Evolutionary conservation across 768 basidiomycete species (phyloP).

Genomic region (Suillus paluster): DNA sequence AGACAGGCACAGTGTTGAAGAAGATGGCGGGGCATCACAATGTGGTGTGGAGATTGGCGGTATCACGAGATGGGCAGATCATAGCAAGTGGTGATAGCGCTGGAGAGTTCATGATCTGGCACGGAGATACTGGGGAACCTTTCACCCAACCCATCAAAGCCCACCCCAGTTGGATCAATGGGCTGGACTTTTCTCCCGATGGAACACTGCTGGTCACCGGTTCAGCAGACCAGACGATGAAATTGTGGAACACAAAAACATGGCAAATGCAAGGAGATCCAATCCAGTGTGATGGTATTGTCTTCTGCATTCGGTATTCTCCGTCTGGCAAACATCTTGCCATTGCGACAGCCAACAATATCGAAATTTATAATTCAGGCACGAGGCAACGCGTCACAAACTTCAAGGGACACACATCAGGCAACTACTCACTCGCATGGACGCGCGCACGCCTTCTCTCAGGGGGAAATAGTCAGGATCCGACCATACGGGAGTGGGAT

Average conservation of each 20-base stretch:
- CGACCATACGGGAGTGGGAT: slow-evolving; percentile 2
- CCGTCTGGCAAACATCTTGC: background rate
- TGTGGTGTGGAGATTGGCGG: background rate
- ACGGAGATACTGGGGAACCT: background rate
- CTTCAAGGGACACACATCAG: background rate
- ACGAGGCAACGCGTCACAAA: background rate
- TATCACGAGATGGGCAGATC: background rate
- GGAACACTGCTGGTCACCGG: background rate
- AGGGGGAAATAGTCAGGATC: background rate
- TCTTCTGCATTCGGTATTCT: background rate
- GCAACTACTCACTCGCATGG: background rate
- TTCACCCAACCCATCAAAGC: background rate
- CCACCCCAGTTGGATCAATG: background rate
- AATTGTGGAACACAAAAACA: background rate
- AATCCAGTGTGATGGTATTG: background rate
- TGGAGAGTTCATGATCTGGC: background rate
- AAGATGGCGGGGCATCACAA: slow-evolving; percentile 58
- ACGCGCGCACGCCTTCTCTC: background rate
- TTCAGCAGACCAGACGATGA: background rate
- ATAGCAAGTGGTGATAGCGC: background rate
- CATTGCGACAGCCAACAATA: background rate
- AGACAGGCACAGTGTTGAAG: too few relatives aligned
- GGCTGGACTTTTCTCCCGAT: background rate
- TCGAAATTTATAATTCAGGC: background rate
- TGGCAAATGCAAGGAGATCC: background rate